These are phyloP conservation scores for Fraxinus anomala DNA, from an alignment of 257 asterid species.

Conservation along the genomic window DNA sequence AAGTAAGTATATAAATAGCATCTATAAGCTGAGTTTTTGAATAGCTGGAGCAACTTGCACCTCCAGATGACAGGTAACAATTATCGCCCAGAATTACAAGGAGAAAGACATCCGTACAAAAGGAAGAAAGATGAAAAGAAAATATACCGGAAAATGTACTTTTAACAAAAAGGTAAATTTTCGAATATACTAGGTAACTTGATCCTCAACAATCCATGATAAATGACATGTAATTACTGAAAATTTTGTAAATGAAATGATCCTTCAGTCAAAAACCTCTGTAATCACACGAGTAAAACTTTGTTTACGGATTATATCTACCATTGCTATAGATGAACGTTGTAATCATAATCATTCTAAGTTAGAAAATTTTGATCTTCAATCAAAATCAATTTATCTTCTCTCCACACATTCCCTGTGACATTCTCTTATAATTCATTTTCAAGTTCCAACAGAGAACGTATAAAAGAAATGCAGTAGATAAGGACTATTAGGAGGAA, in stretches of 20 bases:
- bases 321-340: neutral
- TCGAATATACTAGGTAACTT: neutral
- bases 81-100: neutral
- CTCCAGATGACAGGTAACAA: neutral
- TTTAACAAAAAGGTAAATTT: neutral
- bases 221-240: neutral
- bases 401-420: neutral
- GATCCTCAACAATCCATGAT: neutral
- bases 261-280: neutral
- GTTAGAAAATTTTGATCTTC: slow-evolving; percentile 2
- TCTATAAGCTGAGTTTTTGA: slow-evolving; percentile 7
- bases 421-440: neutral
- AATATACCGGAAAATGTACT: neutral
- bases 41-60: neutral
- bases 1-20: neutral
- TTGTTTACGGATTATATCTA: neutral
- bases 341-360: slow-evolving; percentile 8
- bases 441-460: neutral
- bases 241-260: no score
- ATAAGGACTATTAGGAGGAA: slow-evolving; percentile 17
- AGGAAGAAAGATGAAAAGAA: neutral
- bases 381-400: slow-evolving; percentile 12
- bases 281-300: neutral
- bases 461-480: neutral
- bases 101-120: neutral